Conservation (phyloP, 352 stramenopile genomes). For the Globisporangium takayamanum region DNA sequence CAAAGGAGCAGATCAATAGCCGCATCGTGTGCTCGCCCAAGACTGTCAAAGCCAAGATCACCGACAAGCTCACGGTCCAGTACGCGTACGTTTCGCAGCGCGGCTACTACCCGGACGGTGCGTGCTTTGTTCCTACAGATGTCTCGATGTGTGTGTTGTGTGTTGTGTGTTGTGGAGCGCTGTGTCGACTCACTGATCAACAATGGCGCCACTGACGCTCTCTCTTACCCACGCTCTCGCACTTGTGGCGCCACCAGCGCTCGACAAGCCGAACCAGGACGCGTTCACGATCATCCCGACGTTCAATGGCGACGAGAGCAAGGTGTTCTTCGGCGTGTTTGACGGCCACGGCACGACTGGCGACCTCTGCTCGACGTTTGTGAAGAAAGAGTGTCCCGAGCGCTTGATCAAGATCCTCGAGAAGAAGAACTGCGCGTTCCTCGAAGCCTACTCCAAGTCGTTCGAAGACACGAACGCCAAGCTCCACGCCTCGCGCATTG, state of each 20-base stretch:
- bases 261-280: slow-evolving; percentile 97
- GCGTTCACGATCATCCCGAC: slow-evolving; percentile 81
- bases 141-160: not conserved
- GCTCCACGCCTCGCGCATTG: slow-evolving; percentile 84
- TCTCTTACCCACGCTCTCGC: not conserved
- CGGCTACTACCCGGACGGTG: slow-evolving; percentile 91
- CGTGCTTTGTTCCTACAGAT: not conserved
- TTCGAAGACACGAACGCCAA: slow-evolving; percentile 83
- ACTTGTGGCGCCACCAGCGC: slow-evolving; percentile 23
- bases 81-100: slow-evolving; percentile 93
- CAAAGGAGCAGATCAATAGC: slow-evolving; percentile 81
- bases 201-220: not conserved
- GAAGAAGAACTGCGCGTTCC: slow-evolving; percentile 68
- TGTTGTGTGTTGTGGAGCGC: not conserved
- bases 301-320: slow-evolving; percentile 67
- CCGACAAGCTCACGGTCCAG: slow-evolving; percentile 57
- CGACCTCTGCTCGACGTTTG: slow-evolving; percentile 79
- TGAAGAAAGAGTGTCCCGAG: slow-evolving; percentile 80
- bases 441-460: slow-evolving; percentile 81
- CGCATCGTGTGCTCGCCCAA: slow-evolving; percentile 79
- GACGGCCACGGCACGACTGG: slow-evolving; percentile 83
- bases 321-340: slow-evolving; percentile 87
- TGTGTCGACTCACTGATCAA: not conserved
- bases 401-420: slow-evolving; percentile 70
- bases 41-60: slow-evolving; percentile 53